These are phyloP conservation scores for Marchantia polymorpha DNA, from an alignment of 225 moss, liverwort and hornwort genomes.

Conservation along the genomic window DNA sequence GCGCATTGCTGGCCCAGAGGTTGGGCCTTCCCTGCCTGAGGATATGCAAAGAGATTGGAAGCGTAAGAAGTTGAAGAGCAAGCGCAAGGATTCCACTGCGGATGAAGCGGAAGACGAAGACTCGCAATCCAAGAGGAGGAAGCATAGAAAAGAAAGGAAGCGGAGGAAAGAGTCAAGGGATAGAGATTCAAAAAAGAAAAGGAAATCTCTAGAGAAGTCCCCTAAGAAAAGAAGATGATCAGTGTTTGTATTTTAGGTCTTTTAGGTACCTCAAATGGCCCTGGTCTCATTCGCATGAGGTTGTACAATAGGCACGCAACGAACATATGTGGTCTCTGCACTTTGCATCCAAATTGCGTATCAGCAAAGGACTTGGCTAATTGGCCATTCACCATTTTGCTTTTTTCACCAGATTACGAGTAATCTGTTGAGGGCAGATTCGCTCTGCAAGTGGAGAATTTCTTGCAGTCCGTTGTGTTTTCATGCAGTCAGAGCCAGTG, in stretches of 20 bases:
- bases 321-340: neutral
- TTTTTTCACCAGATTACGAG: no score
- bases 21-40: slow-evolving; percentile 47
- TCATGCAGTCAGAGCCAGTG: no score
- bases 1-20: slow-evolving; percentile 54
- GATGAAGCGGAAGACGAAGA: slow-evolving; percentile 9
- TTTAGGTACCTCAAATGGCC: neutral
- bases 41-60: slow-evolving; percentile 24
- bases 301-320: neutral
- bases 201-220: slow-evolving; percentile 26
- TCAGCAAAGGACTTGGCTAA: no score
- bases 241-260: neutral
- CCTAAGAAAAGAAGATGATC: slow-evolving; percentile 30
- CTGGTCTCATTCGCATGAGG: neutral
- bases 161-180: slow-evolving; percentile 44
- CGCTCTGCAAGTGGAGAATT: no score
- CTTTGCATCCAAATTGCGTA: neutral
- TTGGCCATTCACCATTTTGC: no score
- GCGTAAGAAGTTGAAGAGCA: slow-evolving; percentile 34
- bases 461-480: no score
- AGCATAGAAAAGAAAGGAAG: slow-evolving; percentile 34
- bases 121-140: slow-evolving; percentile 36
- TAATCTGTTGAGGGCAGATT: no score
- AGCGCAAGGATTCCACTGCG: slow-evolving; percentile 17
- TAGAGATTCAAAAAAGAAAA: slow-evolving; percentile 30